Evolutionary conservation across 2,329 filamentous ascomycete genomes (phyloP).

Genomic region (Pyricularia grisea): DNA sequence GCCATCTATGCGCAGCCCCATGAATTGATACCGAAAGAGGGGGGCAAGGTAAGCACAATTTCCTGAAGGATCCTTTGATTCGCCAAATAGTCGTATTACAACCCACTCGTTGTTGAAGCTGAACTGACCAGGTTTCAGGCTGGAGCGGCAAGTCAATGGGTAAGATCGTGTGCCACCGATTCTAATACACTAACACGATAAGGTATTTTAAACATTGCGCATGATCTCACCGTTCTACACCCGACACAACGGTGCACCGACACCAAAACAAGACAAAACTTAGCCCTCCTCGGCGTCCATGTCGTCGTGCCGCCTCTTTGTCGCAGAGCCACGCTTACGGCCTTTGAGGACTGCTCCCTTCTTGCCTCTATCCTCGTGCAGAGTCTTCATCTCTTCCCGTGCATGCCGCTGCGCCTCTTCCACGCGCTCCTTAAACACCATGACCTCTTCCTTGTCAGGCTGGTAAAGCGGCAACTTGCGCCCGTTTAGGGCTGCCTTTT

Average conservation of each 20-base stretch:
- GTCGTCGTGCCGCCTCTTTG: constrained; percentile 36
- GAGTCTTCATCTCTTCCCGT: constrained; percentile 69
- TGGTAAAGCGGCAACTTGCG: constrained; percentile 58
- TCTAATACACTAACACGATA: no score
- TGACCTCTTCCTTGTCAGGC: constrained; percentile 71
- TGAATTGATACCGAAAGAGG: neutral
- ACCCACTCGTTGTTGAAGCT: neutral
- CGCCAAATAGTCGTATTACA: neutral
- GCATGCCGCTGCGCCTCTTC: constrained; percentile 77
- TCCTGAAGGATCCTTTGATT: neutral
- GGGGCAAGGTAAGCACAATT: neutral
- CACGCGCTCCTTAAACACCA: constrained; percentile 69
- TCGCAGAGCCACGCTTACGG: constrained; percentile 29
- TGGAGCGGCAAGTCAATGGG: no score
- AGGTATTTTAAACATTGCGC: no score
- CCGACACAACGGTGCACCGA: neutral
- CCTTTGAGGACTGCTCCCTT: constrained; percentile 37
- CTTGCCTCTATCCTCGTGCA: constrained; percentile 60
- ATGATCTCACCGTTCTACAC: neutral
- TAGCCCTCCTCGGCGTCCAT: constrained; percentile 73
- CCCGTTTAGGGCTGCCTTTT: constrained; percentile 66
- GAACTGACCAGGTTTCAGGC: neutral
- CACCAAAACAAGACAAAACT: constrained; percentile 1
- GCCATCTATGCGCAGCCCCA: neutral
- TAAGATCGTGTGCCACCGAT: no score